Evolutionary conservation across 2,329 filamentous ascomycete species (phyloP), one percentile per base, ranked within the genome.

Genomic region (Herpotrichia juniperi): DNA sequence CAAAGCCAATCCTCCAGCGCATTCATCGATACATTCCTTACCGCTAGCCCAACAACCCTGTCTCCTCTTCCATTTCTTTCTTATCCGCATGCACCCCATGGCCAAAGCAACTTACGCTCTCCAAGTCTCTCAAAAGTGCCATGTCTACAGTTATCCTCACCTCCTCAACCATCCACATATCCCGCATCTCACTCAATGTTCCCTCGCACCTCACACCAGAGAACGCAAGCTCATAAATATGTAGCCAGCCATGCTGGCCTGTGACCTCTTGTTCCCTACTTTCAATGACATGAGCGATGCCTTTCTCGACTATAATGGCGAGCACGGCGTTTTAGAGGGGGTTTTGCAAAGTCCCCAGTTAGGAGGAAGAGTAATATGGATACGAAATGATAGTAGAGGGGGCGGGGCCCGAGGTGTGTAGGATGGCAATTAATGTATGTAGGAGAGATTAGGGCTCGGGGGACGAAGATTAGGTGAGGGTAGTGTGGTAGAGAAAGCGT

Each of bases 1-100:
- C 39, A 54, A 11, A 50, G 42, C 51, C 42, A 21, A 4, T 25
- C 32, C 24, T 50, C 48, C 19, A 48, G 16, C 25, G 19, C 5
- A n/a, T 42, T 19, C 50, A 49, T 32, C 39, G 46, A 45, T 9
- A 9, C 28, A n/a, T n/a, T n/a, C 28, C 32, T 24, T 48, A 14
- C 4, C 44, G 10, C 28, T 22, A 37, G 26, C n/a, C 28, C 22
- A 17, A n/a, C 16, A 16, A 5, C 24, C 11, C 19, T 31, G 16
- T n/a, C 30, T 10, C 16, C 9, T n/a, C 16, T 16, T 10, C 31
- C 31, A 12, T 16, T n/a, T 34, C 6, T 34, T 34, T 16, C 14
- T 34, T 34, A 16, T n/a, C 31, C n/a, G n/a, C n/a, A n/a, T n/a
- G n/a, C n/a, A n/a, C n/a, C n/a, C n/a, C n/a, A n/a, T n/a, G n/a